These are phyloP conservation scores for Aspergillus sparsus DNA, from an alignment of 495 filamentous ascomycete genomes.

Conservation along the genomic window DNA sequence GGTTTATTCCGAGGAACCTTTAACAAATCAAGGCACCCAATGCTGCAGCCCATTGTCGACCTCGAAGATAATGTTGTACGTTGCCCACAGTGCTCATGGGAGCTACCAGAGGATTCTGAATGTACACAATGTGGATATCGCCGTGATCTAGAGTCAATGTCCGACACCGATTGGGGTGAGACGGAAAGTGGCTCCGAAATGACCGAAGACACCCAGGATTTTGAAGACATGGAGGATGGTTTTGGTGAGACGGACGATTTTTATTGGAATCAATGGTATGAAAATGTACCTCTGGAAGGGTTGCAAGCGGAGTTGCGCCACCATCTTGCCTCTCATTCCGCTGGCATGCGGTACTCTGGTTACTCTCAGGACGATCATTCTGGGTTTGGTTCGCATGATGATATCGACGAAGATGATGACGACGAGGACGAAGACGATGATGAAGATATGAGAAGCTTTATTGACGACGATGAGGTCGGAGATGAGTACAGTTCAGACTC, in stretches of 20 bases:
- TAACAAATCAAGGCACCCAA: constrained; percentile 31
- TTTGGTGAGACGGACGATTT: constrained; percentile 25
- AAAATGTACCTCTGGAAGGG: constrained; percentile 19
- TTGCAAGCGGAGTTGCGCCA: constrained; percentile 16
- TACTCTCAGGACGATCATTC: too few species aligned
- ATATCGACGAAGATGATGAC: constrained; percentile 21
- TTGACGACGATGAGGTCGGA: constrained; percentile 37
- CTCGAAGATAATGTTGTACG: constrained; percentile 61
- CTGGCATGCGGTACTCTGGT: neutral
- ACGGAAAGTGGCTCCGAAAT: constrained; percentile 36
- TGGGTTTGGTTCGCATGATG: constrained; percentile 1
- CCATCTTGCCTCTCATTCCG: constrained; percentile 9
- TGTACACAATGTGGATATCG: constrained; percentile 58
- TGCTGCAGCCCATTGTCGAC: constrained; percentile 51
- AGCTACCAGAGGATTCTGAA: constrained; percentile 56
- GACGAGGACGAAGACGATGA: constrained; percentile 39
- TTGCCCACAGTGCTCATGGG: constrained; percentile 66
- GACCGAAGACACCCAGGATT: constrained; percentile 31
- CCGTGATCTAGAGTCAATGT: constrained; percentile 41
- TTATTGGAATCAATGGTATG: constrained; percentile 26
- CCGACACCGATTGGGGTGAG: constrained; percentile 31
- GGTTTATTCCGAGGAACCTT: constrained; percentile 70
- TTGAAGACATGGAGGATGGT: constrained; percentile 39
- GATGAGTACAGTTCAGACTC: constrained; percentile 31
- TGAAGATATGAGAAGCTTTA: constrained; percentile 44